These are phyloP conservation scores for Tripterygium wilfordii DNA, from an alignment of 177 flowering plant genomes.

Conservation along the genomic window DNA sequence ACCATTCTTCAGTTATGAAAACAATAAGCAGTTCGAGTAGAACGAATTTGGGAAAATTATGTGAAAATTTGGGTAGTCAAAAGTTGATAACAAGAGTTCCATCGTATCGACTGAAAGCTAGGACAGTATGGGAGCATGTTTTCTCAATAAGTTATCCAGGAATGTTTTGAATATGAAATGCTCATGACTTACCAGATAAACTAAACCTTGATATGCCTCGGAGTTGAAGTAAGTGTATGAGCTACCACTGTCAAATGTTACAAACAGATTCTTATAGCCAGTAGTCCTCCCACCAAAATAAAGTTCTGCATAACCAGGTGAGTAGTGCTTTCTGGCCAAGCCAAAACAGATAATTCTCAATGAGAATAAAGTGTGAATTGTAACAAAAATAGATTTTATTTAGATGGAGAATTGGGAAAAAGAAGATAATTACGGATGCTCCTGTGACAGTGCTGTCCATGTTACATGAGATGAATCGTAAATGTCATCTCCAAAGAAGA, in stretches of 20 bases:
- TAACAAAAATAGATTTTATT: not conserved
- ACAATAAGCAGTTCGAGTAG: no score
- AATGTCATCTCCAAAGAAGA: conserved; percentile 73
- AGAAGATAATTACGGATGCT: conserved; percentile 20
- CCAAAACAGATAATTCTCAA: not conserved
- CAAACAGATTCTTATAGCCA: conserved; percentile 37
- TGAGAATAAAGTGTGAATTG: not conserved
- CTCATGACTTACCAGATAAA: conserved; percentile 43
- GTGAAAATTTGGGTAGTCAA: no score
- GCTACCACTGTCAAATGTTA: conserved; percentile 90
- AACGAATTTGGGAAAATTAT: no score
- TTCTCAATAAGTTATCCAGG: no score
- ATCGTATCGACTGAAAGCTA: no score
- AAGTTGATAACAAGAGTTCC: no score
- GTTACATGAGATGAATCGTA: conserved; percentile 50
- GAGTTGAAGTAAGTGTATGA: conserved; percentile 72
- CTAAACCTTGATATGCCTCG: conserved; percentile 51
- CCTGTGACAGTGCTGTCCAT: conserved; percentile 72
- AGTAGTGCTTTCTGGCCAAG: conserved; percentile 59
- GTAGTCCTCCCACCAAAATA: conserved; percentile 44
- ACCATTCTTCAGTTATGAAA: no score
- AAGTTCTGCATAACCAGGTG: conserved; percentile 72
- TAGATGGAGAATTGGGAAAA: not conserved
- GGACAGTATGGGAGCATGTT: no score
- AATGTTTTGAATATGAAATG: no score